Conservation (phyloP, 108 stramenopile species). For the Pinguiococcus pyrenoidosus region DNA sequence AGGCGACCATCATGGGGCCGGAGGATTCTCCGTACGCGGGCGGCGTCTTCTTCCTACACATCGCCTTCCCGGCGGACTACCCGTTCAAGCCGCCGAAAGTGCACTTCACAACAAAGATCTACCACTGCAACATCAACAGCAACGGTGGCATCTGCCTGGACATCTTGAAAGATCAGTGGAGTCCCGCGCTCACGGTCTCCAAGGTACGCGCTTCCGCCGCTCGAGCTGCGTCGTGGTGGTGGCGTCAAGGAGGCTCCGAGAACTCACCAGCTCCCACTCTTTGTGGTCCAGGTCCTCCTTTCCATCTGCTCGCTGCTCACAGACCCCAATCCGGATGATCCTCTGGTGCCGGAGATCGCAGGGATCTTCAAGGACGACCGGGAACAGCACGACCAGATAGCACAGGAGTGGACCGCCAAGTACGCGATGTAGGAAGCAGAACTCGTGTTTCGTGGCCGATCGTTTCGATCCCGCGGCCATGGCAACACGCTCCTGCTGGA, state of each 20-base stretch:
- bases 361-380: conserved; percentile 51
- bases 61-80: conserved; percentile 93
- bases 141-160: conserved; percentile 97
- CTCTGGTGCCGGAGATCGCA: conserved; percentile 93
- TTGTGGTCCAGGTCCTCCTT: conserved; percentile 79
- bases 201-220: conserved; percentile 54
- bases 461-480: too few species aligned
- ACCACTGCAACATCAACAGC: conserved; percentile 97
- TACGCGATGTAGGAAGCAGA: conserved; percentile 16
- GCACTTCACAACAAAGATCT: conserved; percentile 89
- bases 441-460: too few species aligned
- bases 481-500: too few species aligned
- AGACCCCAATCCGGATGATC: conserved; percentile 96
- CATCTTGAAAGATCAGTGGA: conserved; percentile 99
- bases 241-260: too few species aligned
- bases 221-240: too few species aligned
- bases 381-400: conserved; percentile 34
- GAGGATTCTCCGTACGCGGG: conserved; percentile 90
- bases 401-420: conserved; percentile 44
- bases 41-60: conserved; percentile 90
- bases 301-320: conserved; percentile 94
- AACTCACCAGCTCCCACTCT: too few species aligned
- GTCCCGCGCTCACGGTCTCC: conserved; percentile 92
- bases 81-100: conserved; percentile 95
- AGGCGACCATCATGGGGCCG: conserved; percentile 95